phyloP scores from a whole-genome alignment of 2,329 filamentous ascomycete genomes.

The Pleoardoris graminearum region DNA sequence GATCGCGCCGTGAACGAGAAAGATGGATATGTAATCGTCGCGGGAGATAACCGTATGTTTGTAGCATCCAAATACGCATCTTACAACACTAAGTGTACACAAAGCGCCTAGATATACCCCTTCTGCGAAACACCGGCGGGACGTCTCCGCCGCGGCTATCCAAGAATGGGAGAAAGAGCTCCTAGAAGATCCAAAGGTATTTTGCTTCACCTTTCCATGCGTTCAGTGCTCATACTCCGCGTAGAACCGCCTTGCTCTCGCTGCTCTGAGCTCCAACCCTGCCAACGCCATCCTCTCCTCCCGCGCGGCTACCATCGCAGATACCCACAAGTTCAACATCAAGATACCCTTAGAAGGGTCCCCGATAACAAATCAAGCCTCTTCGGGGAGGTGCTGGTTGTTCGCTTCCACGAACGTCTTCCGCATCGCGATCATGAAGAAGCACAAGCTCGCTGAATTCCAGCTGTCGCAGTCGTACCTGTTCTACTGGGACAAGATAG shows the following conservation, averaged over 20 bases:
- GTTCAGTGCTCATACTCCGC: neutral
- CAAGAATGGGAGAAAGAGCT: slow-evolving; percentile 64
- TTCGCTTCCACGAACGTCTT: slow-evolving; percentile 93
- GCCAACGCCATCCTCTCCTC: slow-evolving; percentile 69
- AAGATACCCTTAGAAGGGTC: slow-evolving; percentile 68
- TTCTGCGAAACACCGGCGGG: slow-evolving; percentile 24
- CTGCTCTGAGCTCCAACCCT: slow-evolving; percentile 67
- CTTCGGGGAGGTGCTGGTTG: slow-evolving; percentile 72
- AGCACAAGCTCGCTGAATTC: slow-evolving; percentile 75
- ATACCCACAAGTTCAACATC: slow-evolving; percentile 82
- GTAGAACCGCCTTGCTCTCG: slow-evolving; percentile 73
- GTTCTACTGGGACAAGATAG: slow-evolving; percentile 93
- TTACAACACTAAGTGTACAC: neutral
- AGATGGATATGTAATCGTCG: slow-evolving; percentile 60
- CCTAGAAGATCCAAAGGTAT: slow-evolving; percentile 67
- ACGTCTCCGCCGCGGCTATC: slow-evolving; percentile 57
- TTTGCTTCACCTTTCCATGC: neutral
- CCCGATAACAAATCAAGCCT: slow-evolving; percentile 82
- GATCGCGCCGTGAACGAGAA: slow-evolving; percentile 49
- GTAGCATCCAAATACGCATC: neutral
- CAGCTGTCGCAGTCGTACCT: slow-evolving; percentile 87
- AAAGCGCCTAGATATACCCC: neutral
- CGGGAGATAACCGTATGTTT: slow-evolving; percentile 47
- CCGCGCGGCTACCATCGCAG: slow-evolving; percentile 63
- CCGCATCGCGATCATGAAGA: slow-evolving; percentile 83